Conservation (phyloP, 306 rosid genomes). For the Fragaria vesca region DNA sequence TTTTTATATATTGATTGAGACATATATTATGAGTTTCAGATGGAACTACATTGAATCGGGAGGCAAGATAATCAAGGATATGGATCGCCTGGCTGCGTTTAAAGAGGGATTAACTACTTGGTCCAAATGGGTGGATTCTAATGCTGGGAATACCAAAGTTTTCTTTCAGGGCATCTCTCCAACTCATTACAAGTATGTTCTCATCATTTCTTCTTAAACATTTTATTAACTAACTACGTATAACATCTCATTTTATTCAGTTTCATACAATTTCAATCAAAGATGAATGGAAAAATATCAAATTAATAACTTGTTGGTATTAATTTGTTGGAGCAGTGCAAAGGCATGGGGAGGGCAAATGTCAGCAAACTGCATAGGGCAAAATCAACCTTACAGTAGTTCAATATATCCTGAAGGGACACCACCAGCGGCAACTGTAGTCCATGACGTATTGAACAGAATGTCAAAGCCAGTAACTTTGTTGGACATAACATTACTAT, state of each 20-base stretch:
- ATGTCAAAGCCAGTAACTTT: constrained; percentile 10
- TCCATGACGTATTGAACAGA: constrained; percentile 22
- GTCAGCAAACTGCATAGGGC: constrained; percentile 22
- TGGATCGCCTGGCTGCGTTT: constrained; percentile 42
- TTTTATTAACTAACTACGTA: too few relatives aligned
- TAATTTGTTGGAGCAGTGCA: constrained; percentile 12
- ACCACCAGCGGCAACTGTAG: constrained; percentile 15
- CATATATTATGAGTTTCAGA: constrained; percentile 14
- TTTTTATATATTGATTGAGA: background rate
- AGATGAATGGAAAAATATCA: too few relatives aligned
- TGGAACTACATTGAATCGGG: constrained; percentile 42
- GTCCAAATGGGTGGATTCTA: constrained; percentile 46
- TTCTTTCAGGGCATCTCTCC: constrained; percentile 51
- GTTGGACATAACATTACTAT: constrained; percentile 28
- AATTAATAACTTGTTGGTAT: background rate
- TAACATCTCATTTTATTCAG: too few relatives aligned
- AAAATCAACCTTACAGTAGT: constrained; percentile 18
- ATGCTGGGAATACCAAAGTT: constrained; percentile 21
- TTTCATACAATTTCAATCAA: too few relatives aligned
- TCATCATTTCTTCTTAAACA: background rate
- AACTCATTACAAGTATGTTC: constrained; percentile 14
- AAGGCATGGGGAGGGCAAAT: constrained; percentile 22
- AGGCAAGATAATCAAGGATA: constrained; percentile 26
- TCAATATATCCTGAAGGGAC: constrained; percentile 14
- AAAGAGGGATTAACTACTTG: constrained; percentile 37